These are phyloP conservation scores for Sarcodon sp. DNA, from an alignment of 768 basidiomycete genomes.

Conservation along the genomic window DNA sequence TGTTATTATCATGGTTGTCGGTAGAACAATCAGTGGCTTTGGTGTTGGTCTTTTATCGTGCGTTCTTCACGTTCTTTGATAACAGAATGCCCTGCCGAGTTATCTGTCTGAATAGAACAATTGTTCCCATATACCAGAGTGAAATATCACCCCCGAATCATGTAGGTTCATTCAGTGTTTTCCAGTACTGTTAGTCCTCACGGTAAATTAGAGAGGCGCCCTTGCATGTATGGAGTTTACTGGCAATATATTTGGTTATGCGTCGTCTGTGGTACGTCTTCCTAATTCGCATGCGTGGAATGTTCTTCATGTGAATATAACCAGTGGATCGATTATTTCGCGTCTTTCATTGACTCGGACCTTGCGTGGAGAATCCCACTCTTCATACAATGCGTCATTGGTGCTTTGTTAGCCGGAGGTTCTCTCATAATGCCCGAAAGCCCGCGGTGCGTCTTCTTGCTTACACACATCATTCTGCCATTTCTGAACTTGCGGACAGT, in stretches of 20 bases:
- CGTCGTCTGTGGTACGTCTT: constrained; percentile 67
- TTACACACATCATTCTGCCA: not conserved
- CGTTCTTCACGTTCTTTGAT: constrained; percentile 15
- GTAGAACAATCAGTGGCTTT: constrained; percentile 73
- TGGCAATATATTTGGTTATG: constrained; percentile 85
- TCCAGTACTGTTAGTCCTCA: not conserved
- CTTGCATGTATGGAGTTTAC: constrained; percentile 95
- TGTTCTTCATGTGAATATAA: not conserved
- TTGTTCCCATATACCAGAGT: constrained; percentile 90
- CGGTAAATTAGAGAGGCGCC: constrained; percentile 54
- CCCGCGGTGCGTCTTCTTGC: constrained; percentile 43
- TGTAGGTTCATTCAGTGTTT: constrained; percentile 22
- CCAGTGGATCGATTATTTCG: constrained; percentile 92
- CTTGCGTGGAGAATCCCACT: constrained; percentile 88
- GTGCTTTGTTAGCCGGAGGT: constrained; percentile 64
- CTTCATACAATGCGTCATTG: constrained; percentile 81
- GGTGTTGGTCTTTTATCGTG: constrained; percentile 86
- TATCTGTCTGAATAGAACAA: constrained; percentile 44
- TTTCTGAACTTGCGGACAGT: constrained; percentile 20
- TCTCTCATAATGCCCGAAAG: constrained; percentile 83
- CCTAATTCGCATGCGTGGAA: not conserved
- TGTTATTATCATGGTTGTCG: constrained; percentile 71
- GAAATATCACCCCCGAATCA: constrained; percentile 92
- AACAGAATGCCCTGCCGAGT: not conserved
- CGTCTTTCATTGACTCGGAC: constrained; percentile 78